Evolutionary conservation across 83 land plant genomes (phyloP), one percentile per base, ranked within the genome.

Genomic region (Isoetes engelmannii): DNA sequence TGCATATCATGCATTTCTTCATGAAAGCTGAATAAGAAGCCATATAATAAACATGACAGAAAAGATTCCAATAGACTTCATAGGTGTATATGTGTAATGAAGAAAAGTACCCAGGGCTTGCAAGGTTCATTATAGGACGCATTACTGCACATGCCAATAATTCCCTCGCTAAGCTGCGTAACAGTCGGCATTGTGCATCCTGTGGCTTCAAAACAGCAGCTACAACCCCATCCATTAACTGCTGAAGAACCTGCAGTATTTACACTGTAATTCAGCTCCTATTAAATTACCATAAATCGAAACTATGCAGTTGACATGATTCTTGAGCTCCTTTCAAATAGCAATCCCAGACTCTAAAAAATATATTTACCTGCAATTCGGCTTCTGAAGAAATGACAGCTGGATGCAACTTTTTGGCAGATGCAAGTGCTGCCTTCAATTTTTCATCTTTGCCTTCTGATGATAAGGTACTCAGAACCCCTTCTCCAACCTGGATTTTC

Each of bases 391-490:
- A 91, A 7, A 91, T 54, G 57, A 91, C 79, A 49, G 99, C 99
- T 56, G 99, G 99, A 51, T 95, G 97, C 63, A 95, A 89, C 80
- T 91, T 82, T 63, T 83, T 80, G 4, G 87, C 75, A 47, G 85
- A 73, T 69, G 83, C 71, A 8, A 95, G 80, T 63, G 80, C 83
- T 48, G 77, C 77, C 73, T 87, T 91, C 73, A 95, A 59, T 61
- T 78, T 91, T 83, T 95, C 94, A 80, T 95, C 99, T 50, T 94
- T 77, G 72, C 84, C 91, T 72, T 95, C 97, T 68, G 75, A 68
- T 17, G 97, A 87, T 8, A 91, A 75, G 20, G 84, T 84, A 48
- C 69, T 84, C 81, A 95, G 80, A 28, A 83, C 82, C 71, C 91
- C 85, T 3, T 72, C 82, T 54, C 97, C 99, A 47, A 95, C 81